Percentiles rank a stretch among this genome's conserved stretches.
phyloP scores from a whole-genome alignment of 805 yeast genomes.

The Gaillardinia entomophila region DNA sequence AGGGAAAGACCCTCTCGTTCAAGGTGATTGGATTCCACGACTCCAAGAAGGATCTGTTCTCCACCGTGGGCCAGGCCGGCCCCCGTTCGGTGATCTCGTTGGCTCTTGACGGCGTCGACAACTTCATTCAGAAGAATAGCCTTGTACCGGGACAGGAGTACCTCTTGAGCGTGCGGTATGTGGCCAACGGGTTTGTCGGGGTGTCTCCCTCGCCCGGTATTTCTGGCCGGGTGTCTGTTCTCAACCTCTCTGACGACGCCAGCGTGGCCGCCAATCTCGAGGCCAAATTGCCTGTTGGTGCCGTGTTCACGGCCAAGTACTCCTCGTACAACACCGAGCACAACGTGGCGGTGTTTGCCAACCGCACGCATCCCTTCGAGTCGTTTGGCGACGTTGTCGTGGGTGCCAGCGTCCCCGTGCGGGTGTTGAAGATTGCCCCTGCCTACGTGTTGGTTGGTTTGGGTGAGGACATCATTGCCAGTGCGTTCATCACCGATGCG shows the following conservation, averaged over 20 bases:
- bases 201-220: slow-evolving; percentile 64
- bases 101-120: slow-evolving; percentile 38
- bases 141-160: slow-evolving; percentile 46
- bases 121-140: not conserved
- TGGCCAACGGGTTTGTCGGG: slow-evolving; percentile 57
- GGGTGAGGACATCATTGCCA: slow-evolving; percentile 56
- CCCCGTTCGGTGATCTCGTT: slow-evolving; percentile 58
- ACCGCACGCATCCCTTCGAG: slow-evolving; percentile 39
- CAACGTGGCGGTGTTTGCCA: slow-evolving; percentile 43
- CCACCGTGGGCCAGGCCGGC: slow-evolving; percentile 55
- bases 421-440: slow-evolving; percentile 53
- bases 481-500: slow-evolving; percentile 73
- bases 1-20: slow-evolving; percentile 36
- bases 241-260: slow-evolving; percentile 58
- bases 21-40: slow-evolving; percentile 76
- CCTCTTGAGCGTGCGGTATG: slow-evolving; percentile 61
- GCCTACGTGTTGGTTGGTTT: slow-evolving; percentile 62
- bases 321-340: slow-evolving; percentile 48
- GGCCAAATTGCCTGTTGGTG: slow-evolving; percentile 63
- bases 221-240: slow-evolving; percentile 59
- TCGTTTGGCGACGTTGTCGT: slow-evolving; percentile 45
- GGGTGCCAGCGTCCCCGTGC: slow-evolving; percentile 56
- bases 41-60: slow-evolving; percentile 57
- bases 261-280: slow-evolving; percentile 43
- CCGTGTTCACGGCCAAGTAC: slow-evolving; percentile 58